Evolutionary conservation across 495 filamentous ascomycete species (phyloP).

Genomic region (Cercophora samala): DNA sequence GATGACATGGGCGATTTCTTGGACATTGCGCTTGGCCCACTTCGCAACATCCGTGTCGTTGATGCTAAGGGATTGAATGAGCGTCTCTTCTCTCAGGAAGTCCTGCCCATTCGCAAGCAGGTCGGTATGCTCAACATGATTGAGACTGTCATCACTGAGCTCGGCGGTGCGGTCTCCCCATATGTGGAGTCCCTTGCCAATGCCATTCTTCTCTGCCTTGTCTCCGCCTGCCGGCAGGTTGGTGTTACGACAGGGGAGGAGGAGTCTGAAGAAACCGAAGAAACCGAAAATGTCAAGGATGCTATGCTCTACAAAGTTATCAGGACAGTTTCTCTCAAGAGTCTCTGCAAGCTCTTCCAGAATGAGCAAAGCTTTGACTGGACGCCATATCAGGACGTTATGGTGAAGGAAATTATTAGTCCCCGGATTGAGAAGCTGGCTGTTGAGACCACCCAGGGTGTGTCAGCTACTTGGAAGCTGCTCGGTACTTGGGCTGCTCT

Average conservation of each 20-base stretch:
- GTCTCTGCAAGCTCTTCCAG: slow-evolving; percentile 70
- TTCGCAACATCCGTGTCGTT: slow-evolving; percentile 56
- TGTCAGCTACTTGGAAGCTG: slow-evolving; percentile 77
- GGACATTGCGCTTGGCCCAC: slow-evolving; percentile 71
- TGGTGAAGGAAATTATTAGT: slow-evolving; percentile 71
- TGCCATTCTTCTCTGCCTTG: slow-evolving; percentile 72
- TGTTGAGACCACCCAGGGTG: slow-evolving; percentile 79
- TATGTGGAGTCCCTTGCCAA: slow-evolving; percentile 64
- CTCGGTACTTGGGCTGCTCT: slow-evolving; percentile 75
- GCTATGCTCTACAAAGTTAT: slow-evolving; percentile 64
- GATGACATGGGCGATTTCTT: slow-evolving; percentile 75
- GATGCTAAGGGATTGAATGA: slow-evolving; percentile 48
- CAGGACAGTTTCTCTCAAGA: slow-evolving; percentile 71
- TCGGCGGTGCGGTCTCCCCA: slow-evolving; percentile 63
- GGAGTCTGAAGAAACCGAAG: slow-evolving; percentile 36
- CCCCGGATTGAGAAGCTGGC: slow-evolving; percentile 77
- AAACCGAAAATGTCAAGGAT: slow-evolving; percentile 49
- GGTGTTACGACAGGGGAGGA: slow-evolving; percentile 37
- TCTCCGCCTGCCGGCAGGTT: slow-evolving; percentile 63
- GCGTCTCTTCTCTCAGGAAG: slow-evolving; percentile 49
- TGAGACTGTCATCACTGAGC: slow-evolving; percentile 77
- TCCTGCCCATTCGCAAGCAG: slow-evolving; percentile 69
- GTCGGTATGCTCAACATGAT: slow-evolving; percentile 87
- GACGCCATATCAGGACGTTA: slow-evolving; percentile 62
- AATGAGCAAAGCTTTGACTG: slow-evolving; percentile 64